Evolutionary conservation across 495 filamentous ascomycete species (phyloP).

Genomic region (Articulospora tetracladia): DNA sequence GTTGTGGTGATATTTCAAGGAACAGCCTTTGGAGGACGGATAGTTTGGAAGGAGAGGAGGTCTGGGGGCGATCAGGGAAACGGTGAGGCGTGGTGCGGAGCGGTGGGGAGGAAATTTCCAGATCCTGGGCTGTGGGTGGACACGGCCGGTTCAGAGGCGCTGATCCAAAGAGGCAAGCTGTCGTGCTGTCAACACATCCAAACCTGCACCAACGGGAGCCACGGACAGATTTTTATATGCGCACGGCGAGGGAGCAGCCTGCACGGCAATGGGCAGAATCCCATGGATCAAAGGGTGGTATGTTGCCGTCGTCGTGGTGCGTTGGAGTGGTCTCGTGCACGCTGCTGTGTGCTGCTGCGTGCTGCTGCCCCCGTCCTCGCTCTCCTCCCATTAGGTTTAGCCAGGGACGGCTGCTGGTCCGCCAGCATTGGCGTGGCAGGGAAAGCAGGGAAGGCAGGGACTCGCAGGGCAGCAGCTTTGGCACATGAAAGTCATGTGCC

Average conservation of each 20-base stretch:
- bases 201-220: too few relatives aligned
- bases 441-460: too few relatives aligned
- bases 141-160: background rate
- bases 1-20: background rate
- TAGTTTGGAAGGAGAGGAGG: background rate
- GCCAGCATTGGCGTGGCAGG: too few relatives aligned
- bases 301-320: too few relatives aligned
- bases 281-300: too few relatives aligned
- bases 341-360: too few relatives aligned
- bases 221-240: too few relatives aligned
- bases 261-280: too few relatives aligned
- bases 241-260: too few relatives aligned
- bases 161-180: background rate
- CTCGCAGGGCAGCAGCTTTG: too few relatives aligned
- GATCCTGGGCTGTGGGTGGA: background rate
- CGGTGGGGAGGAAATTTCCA: background rate
- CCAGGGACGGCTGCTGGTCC: too few relatives aligned
- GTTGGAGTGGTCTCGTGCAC: background rate
- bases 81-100: background rate
- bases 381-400: background rate
- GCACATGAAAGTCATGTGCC: background rate
- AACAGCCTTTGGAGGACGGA: background rate
- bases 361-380: too few relatives aligned
- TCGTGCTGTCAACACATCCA: background rate
- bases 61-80: background rate